phyloP scores from a whole-genome alignment of 1,139 yeast genomes.

The Lizanozyma gosingica region DNA sequence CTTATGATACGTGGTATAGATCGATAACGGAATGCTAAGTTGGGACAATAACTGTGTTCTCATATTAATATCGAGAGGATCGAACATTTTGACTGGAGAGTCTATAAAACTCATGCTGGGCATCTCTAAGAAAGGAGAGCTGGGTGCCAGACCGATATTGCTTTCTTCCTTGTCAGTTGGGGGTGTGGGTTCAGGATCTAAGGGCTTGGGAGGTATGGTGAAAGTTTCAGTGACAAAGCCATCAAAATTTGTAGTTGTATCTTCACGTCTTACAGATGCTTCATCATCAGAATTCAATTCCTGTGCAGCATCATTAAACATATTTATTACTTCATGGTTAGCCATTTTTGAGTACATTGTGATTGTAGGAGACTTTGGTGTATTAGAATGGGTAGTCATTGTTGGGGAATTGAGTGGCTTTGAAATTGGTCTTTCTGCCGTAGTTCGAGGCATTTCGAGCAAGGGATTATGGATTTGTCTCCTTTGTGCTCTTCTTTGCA shows the following conservation, averaged over 20 bases:
- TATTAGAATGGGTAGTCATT: conserved; percentile 3
- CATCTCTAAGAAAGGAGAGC: conserved; percentile 42
- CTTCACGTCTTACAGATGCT: conserved; percentile 17
- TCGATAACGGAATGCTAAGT: neutral
- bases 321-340: conserved; percentile 60
- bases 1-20: neutral
- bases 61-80: conserved; percentile 22
- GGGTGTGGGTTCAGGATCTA: conserved; percentile 17
- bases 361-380: conserved; percentile 61
- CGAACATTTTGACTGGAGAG: conserved; percentile 6
- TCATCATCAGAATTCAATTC: conserved; percentile 22
- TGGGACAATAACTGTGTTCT: conserved; percentile 15
- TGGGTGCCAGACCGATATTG: conserved; percentile 9
- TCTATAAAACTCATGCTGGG: conserved; percentile 14
- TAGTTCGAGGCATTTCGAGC: too few species aligned
- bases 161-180: conserved; percentile 19
- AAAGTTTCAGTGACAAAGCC: conserved; percentile 49
- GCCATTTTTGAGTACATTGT: conserved; percentile 74
- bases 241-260: conserved; percentile 32
- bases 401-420: conserved; percentile 1
- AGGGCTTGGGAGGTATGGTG: conserved; percentile 7
- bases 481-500: neutral
- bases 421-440: conserved; percentile 1
- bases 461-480: too few species aligned
- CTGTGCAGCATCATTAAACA: conserved; percentile 63